Conservation (phyloP, 345 rosid species). For the Gossypium bickii region DNA sequence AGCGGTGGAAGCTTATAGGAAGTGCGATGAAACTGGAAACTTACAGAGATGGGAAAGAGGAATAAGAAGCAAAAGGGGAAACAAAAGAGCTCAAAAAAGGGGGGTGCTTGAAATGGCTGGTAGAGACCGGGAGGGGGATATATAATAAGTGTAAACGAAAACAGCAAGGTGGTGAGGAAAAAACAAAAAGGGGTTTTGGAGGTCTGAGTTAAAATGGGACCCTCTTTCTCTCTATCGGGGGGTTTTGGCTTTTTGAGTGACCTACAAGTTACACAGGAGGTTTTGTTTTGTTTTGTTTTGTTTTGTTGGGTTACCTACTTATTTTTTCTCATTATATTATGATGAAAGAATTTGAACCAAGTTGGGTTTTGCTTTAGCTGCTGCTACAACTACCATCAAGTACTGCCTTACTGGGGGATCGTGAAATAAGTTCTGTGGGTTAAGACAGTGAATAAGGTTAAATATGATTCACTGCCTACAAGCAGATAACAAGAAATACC, state of each 20-base stretch:
- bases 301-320: background rate
- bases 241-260: background rate
- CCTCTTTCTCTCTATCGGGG: background rate
- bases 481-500: slow-evolving; percentile 7
- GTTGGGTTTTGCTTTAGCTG: background rate
- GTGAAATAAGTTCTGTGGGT: slow-evolving; percentile 5
- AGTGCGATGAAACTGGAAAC: slow-evolving; percentile 1
- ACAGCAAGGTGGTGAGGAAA: slow-evolving; percentile 15
- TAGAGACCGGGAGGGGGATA: background rate
- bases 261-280: background rate
- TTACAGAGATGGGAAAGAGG: background rate
- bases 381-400: background rate
- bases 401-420: too few species aligned
- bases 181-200: slow-evolving; percentile 23
- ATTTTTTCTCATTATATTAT: background rate
- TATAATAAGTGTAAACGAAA: slow-evolving; percentile 24
- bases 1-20: background rate
- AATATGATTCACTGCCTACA: background rate
- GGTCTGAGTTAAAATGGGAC: slow-evolving; percentile 27
- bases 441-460: slow-evolving; percentile 23
- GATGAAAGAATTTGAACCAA: background rate
- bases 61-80: background rate
- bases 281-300: too few species aligned
- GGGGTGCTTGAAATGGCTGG: slow-evolving; percentile 8
- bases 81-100: background rate